Conservation (phyloP, 2,329 filamentous ascomycete species). For the Cladobotryum mycophilum region DNA sequence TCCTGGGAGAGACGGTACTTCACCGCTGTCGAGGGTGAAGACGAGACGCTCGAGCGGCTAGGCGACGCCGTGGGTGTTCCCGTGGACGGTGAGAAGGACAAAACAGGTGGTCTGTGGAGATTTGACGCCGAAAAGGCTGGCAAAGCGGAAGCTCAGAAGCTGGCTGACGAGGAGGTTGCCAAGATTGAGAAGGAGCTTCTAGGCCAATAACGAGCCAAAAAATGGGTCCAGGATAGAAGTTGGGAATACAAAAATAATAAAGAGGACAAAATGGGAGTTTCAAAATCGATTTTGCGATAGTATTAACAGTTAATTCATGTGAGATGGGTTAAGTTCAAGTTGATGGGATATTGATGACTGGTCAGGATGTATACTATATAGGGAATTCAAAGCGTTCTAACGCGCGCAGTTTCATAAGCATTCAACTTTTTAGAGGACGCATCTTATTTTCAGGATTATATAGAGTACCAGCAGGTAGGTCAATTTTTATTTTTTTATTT, state of each 20-base stretch:
- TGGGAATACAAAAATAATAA: background rate
- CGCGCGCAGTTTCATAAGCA: background rate
- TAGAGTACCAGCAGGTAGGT: background rate
- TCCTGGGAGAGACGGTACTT: constrained; percentile 87
- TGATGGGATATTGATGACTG: background rate
- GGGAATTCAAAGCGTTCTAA: background rate
- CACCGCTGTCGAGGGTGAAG: constrained; percentile 41
- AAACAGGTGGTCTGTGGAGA: constrained; percentile 56
- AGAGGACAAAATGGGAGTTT: background rate
- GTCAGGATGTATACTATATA: background rate
- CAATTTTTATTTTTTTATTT: background rate
- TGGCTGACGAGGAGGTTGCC: constrained; percentile 34
- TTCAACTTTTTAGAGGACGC: constrained; percentile 1
- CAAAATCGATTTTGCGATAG: too few relatives aligned
- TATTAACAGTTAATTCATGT: background rate
- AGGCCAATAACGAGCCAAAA: constrained; percentile 25
- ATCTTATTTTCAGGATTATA: background rate
- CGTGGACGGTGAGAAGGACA: constrained; percentile 49
- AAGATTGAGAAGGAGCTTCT: constrained; percentile 41
- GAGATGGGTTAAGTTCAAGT: background rate
- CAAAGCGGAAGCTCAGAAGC: constrained; percentile 29
- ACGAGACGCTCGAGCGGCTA: constrained; percentile 39
- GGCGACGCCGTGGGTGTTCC: constrained; percentile 42
- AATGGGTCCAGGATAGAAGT: background rate
- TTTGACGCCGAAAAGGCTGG: constrained; percentile 45